Evolutionary conservation across 2,329 filamentous ascomycete species (phyloP).

Genomic region (Leptographium radiaticola): DNA sequence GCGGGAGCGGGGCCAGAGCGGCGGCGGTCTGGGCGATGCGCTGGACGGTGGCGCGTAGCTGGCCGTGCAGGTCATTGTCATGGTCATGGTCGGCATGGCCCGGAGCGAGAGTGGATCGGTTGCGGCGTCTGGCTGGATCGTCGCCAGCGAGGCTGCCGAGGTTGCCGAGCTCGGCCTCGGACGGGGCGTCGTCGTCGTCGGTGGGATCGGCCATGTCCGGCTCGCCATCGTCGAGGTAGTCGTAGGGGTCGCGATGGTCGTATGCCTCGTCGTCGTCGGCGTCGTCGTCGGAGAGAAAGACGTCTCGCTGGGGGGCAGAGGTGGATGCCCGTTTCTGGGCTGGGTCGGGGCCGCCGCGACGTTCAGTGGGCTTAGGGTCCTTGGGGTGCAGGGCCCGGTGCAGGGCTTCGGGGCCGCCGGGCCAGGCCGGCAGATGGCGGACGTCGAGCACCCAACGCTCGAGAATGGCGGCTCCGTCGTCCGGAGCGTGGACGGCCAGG

Average conservation of each 20-base stretch:
- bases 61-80: conserved; percentile 52
- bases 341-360: not conserved
- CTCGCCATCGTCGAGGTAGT: not conserved
- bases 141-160: no score
- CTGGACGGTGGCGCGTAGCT: conserved; percentile 54
- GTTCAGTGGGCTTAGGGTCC: not conserved
- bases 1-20: conserved; percentile 42
- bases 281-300: not conserved
- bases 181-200: conserved; percentile 11
- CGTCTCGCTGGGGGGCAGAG: conserved; percentile 29
- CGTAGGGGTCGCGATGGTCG: not conserved
- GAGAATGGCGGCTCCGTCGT: conserved; percentile 24
- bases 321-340: not conserved
- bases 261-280: conserved; percentile 1
- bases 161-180: conserved; percentile 1
- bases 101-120: no score
- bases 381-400: conserved; percentile 5
- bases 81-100: not conserved
- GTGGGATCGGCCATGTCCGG: not conserved
- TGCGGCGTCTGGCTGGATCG: no score
- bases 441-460: conserved; percentile 53
- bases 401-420: conserved; percentile 20
- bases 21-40: conserved; percentile 48
- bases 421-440: conserved; percentile 34
- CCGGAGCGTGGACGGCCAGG: conserved; percentile 9